Base-by-base conservation (phyloP, 768 basidiomycete species). In the Serendipita sp. region DNA sequence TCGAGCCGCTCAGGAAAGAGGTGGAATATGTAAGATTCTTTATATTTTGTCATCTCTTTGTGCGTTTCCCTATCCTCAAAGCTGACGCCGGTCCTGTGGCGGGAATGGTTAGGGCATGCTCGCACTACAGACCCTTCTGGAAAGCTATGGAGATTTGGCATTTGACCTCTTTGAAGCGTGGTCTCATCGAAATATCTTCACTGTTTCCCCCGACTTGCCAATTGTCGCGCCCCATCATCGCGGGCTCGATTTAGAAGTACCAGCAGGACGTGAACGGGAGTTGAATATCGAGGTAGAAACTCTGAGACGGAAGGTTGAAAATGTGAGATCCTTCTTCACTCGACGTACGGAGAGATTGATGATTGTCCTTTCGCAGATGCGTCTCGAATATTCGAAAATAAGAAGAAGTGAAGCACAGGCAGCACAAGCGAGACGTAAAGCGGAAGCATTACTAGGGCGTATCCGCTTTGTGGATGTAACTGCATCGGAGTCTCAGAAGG, bases 121-220 rank as follows among this genome's bases (percentile, higher is more conserved):
- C 60, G 81, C 88, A 28, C 90, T 95, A 68, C 89, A 94, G 72
- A 93, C 92, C 0, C 79, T 94, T 48, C 79, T 96, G 13, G 89
- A 93, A 70, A 84, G 84, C 64, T 92, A 93, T 68, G 86, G 89
- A 48, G 92, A 96, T 70, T 80, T 90, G 51, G 92, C 92, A 0
- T 90, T 94, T 66, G 92, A 96, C 72, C 88, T 86, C 71, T 89
- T 96, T 69, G 92, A 92, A 74, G 86, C 85, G 0, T 95, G 92
- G 92, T 85, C 84, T 10, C 73, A 92, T 70, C 78, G 91, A 46
- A 96, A 95, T 74, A 87, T 92, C 65, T 95, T 95, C 70, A 81
- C 84, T 63, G 79, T 92, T 15, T 82, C 85, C 0, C 77, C 81
- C 2, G 83, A 85, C 66, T 70, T 90, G 38, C 85, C 85, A 0